phyloP scores from a whole-genome alignment of 805 yeast genomes.

The Candida xyloterini region DNA sequence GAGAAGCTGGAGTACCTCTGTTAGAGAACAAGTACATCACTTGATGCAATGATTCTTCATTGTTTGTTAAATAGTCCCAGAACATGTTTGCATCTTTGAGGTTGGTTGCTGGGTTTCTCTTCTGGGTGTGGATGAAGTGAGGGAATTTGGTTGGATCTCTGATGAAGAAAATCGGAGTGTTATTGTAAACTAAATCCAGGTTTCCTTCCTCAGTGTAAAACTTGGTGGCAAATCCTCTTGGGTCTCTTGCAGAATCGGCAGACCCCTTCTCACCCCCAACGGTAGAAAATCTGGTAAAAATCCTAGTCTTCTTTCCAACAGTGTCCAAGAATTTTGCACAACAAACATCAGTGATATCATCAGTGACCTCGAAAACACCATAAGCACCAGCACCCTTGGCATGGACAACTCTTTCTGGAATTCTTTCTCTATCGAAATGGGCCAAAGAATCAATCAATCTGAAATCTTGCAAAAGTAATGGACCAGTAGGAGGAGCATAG shows the following conservation, averaged over 20 bases:
- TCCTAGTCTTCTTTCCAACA: conserved; percentile 77
- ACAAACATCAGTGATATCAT: conserved; percentile 73
- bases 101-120: conserved; percentile 80
- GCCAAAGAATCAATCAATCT: conserved; percentile 77
- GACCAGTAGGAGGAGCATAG: conserved; percentile 49
- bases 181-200: conserved; percentile 81
- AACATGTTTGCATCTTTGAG: conserved; percentile 77
- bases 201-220: conserved; percentile 83
- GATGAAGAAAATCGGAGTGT: conserved; percentile 81
- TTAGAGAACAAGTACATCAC: conserved; percentile 71
- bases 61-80: conserved; percentile 77
- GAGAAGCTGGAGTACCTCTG: conserved; percentile 77
- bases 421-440: conserved; percentile 85
- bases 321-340: conserved; percentile 66
- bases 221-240: conserved; percentile 81
- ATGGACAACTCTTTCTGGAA: conserved; percentile 91
- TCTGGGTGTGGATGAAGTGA: conserved; percentile 84
- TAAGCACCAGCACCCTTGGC: conserved; percentile 93
- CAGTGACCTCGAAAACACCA: conserved; percentile 84
- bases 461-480: conserved; percentile 77
- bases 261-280: conserved; percentile 86
- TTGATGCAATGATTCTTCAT: conserved; percentile 75
- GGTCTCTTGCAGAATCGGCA: conserved; percentile 82
- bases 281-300: conserved; percentile 75
- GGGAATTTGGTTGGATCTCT: conserved; percentile 88